phyloP scores from a whole-genome alignment of 2,329 filamentous ascomycete genomes.

The Diaporthe citriasiana region DNA sequence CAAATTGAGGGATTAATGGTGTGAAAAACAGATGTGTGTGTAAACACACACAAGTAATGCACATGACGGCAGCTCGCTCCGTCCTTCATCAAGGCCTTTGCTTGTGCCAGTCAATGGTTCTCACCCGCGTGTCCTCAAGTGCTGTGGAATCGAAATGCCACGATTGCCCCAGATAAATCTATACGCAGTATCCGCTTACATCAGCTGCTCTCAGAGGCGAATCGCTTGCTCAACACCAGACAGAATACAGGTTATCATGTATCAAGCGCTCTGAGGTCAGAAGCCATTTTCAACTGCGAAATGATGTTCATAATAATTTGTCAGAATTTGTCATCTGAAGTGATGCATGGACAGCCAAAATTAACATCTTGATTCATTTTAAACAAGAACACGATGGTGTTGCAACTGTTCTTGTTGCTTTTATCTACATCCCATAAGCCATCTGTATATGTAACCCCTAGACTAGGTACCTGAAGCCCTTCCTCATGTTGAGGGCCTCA shows the following conservation, averaged over 20 bases:
- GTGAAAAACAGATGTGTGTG: too few relatives aligned
- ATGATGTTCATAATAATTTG: neutral
- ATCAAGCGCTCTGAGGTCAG: neutral
- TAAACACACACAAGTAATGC: too few relatives aligned
- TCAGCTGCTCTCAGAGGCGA: too few relatives aligned
- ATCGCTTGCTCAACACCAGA: neutral
- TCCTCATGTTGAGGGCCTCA: slow-evolving; percentile 60
- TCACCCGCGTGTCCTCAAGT: too few relatives aligned
- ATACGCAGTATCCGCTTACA: too few relatives aligned
- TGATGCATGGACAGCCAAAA: neutral
- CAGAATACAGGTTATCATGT: neutral
- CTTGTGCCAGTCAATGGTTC: neutral
- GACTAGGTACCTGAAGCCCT: slow-evolving; percentile 63
- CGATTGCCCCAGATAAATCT: too few relatives aligned
- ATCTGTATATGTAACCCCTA: slow-evolving; percentile 47
- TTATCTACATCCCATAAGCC: neutral
- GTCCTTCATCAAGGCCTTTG: neutral
- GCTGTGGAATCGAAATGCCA: too few relatives aligned
- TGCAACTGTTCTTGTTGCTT: neutral
- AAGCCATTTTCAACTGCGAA: neutral
- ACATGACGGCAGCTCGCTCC: too few relatives aligned
- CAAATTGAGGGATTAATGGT: too few relatives aligned
- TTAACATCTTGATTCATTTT: neutral
- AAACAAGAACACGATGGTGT: neutral
- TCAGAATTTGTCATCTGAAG: neutral